Percentiles rank a stretch among this genome's conserved stretches.
Conservation (phyloP, 805 yeast genomes). For the Metschnikowia lochheadii region DNA sequence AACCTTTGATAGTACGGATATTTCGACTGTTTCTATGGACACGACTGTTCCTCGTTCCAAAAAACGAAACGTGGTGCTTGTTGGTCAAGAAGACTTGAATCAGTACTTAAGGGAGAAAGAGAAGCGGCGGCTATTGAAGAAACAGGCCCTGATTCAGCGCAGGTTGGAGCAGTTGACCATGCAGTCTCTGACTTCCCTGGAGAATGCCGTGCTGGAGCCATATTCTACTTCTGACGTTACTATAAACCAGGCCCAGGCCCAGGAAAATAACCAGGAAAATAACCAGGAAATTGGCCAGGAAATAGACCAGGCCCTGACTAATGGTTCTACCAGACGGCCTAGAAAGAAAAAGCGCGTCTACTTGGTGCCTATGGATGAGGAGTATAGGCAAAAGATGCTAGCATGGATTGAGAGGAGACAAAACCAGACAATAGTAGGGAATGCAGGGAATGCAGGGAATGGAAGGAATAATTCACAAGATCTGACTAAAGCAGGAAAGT, state of each 20-base stretch:
- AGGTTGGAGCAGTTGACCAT: background rate
- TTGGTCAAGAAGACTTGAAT: background rate
- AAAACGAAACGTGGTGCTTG: background rate
- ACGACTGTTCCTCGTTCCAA: background rate
- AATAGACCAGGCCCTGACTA: too few relatives aligned
- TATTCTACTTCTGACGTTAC: background rate
- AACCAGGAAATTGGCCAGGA: too few relatives aligned
- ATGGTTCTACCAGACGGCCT: background rate
- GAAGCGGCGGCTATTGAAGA: background rate
- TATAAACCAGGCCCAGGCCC: background rate
- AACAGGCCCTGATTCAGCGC: constrained; percentile 1
- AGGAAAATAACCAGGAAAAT: too few relatives aligned
- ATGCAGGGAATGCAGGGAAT: too few relatives aligned
- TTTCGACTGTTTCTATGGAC: background rate
- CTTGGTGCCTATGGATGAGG: constrained; percentile 13
- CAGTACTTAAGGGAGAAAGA: background rate
- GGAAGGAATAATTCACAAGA: too few relatives aligned
- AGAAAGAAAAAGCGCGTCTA: constrained; percentile 1
- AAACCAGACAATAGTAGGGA: background rate
- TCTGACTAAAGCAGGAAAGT: too few relatives aligned
- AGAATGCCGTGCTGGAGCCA: too few relatives aligned
- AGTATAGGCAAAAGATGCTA: constrained; percentile 3
- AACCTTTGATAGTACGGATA: background rate
- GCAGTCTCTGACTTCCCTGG: too few relatives aligned
- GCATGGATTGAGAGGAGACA: background rate